Conservation (phyloP, 2,329 filamentous ascomycete genomes). For the Pseudopyrenochaeta lycopersici region DNA sequence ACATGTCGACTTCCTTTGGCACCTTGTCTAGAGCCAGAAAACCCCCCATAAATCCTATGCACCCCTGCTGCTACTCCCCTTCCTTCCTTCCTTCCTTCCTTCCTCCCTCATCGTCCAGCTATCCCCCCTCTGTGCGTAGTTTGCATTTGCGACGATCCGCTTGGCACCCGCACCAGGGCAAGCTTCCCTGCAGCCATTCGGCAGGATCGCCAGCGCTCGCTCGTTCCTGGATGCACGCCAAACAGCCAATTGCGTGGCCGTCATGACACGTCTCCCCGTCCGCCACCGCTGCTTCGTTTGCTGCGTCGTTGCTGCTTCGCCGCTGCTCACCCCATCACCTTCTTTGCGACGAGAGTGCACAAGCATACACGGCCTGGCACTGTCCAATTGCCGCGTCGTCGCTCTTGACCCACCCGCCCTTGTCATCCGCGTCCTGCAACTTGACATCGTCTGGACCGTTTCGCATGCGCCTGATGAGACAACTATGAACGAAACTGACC, state of each 20-base stretch:
- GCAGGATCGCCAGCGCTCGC: constrained; percentile 12
- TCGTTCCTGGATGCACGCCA: not conserved
- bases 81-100: not conserved
- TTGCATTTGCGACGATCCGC: not conserved
- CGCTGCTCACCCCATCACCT: constrained; percentile 1
- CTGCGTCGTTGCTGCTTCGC: no score
- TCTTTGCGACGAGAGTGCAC: not conserved
- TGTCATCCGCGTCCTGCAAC: constrained; percentile 4
- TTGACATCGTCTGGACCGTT: constrained; percentile 3
- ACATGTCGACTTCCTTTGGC: not conserved
- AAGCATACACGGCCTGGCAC: not conserved
- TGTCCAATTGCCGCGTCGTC: not conserved
- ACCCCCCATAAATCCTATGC: not conserved
- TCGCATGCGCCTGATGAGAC: constrained; percentile 14
- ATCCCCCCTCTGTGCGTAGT: not conserved
- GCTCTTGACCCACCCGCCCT: no score
- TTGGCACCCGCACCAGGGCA: constrained; percentile 6
- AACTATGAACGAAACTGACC: not conserved
- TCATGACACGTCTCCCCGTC: constrained; percentile 16
- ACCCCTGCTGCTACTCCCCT: not conserved
- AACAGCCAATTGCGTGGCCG: constrained; percentile 11
- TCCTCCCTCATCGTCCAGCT: no score
- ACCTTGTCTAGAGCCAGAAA: constrained; percentile 1
- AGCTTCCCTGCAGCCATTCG: constrained; percentile 18
- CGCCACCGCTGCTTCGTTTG: constrained; percentile 13